phyloP scores from a whole-genome alignment of 257 asterid species.

The Jaltomata sinuosa region DNA sequence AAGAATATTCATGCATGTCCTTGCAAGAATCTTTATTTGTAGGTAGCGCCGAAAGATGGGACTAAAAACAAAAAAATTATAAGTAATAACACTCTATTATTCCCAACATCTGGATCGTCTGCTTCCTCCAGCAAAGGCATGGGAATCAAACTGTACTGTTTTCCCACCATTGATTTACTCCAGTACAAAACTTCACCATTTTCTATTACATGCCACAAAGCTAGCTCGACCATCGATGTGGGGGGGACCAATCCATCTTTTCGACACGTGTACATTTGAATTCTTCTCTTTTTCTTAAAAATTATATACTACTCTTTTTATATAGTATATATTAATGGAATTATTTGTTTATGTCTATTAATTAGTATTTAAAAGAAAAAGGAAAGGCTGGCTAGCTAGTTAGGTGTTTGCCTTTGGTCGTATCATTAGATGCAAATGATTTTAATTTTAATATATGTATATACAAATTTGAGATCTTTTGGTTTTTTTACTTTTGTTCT shows the following conservation, averaged over 20 bases:
- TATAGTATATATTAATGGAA: not conserved
- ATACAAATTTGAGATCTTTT: not conserved
- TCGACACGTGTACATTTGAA: not conserved
- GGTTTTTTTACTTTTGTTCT: not conserved
- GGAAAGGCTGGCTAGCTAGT: not conserved
- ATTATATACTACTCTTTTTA: not conserved
- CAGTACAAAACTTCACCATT: not conserved
- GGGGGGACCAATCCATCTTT: slow-evolving; percentile 27
- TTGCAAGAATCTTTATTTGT: not conserved
- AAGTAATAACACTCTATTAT: slow-evolving; percentile 10
- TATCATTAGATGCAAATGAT: not conserved
- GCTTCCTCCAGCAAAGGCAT: slow-evolving; percentile 45
- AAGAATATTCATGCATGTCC: not conserved
- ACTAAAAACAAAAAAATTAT: not conserved
- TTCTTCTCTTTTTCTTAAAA: not conserved
- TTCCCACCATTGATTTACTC: no score
- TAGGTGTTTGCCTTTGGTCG: not conserved
- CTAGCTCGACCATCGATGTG: slow-evolving; percentile 37
- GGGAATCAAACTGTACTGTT: slow-evolving; percentile 21
- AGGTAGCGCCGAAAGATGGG: slow-evolving; percentile 7
- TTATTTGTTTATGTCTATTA: not conserved
- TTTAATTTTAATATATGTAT: not conserved
- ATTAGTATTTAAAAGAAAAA: not conserved
- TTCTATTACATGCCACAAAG: not conserved
- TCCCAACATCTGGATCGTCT: slow-evolving; percentile 41